A percentile compares a stretch with the other conserved stretches of the same genome.
Conservation (phyloP, 2,329 filamentous ascomycete genomes). For the Parastagonospora nodorum region DNA sequence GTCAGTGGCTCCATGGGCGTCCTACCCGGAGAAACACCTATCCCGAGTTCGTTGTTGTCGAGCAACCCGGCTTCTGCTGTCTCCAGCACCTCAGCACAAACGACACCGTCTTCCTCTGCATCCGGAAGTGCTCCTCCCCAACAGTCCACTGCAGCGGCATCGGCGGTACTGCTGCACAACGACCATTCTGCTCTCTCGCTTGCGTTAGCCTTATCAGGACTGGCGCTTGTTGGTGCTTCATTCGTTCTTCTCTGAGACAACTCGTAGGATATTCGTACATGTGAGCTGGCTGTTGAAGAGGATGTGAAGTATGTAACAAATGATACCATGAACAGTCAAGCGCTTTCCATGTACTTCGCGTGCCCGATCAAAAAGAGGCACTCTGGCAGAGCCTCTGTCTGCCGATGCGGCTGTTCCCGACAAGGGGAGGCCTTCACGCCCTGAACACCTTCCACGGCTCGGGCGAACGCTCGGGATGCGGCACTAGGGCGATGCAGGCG, state of each 20-base stretch:
- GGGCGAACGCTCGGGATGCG: too few species aligned
- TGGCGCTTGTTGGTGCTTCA: constrained; percentile 30
- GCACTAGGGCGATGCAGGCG: too few species aligned
- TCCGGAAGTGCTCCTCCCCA: constrained; percentile 16
- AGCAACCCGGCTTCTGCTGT: background rate
- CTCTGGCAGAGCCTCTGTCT: too few species aligned
- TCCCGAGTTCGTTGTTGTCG: background rate
- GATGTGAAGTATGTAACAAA: background rate
- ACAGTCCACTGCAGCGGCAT: constrained; percentile 25
- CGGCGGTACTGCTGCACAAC: constrained; percentile 10
- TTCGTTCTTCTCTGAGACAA: constrained; percentile 27
- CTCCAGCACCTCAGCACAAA: background rate
- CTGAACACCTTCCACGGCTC: too few species aligned
- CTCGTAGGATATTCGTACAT: too few species aligned
- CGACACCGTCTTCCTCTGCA: background rate
- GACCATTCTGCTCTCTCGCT: constrained; percentile 16
- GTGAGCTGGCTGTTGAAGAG: background rate
- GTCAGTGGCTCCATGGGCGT: background rate
- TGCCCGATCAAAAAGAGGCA: too few species aligned
- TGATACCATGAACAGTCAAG: background rate
- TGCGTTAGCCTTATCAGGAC: constrained; percentile 23
- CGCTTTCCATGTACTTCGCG: too few species aligned
- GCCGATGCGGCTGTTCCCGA: too few species aligned
- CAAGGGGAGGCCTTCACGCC: too few species aligned
- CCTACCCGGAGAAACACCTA: background rate